A percentile compares a stretch with the other conserved stretches of the same genome.
phyloP scores from a whole-genome alignment of 495 filamentous ascomycete species.

The Xylaria longipes region DNA sequence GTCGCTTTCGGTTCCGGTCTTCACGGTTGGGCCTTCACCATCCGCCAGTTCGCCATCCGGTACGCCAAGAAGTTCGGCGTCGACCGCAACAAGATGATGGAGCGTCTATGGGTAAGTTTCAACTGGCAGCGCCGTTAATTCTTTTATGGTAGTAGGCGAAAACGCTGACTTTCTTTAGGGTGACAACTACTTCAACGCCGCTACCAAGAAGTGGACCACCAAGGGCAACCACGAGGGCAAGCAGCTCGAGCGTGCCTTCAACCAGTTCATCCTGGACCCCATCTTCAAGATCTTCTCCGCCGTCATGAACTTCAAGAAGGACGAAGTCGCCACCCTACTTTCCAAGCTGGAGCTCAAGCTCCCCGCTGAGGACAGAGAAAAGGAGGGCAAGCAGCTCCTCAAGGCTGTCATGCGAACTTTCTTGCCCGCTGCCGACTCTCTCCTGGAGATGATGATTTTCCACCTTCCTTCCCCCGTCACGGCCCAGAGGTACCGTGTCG shows the following conservation, averaged over 20 bases:
- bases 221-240: slow-evolving; percentile 79
- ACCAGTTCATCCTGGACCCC: slow-evolving; percentile 96
- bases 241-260: slow-evolving; percentile 96
- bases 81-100: slow-evolving; percentile 99
- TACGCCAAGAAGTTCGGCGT: slow-evolving; percentile 99
- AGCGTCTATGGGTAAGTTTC: slow-evolving; percentile 90
- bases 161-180: slow-evolving; percentile 59
- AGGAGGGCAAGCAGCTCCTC: slow-evolving; percentile 95
- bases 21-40: slow-evolving; percentile 99
- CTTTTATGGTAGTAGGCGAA: neutral
- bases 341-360: slow-evolving; percentile 95
- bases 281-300: slow-evolving; percentile 98
- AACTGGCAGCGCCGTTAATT: neutral
- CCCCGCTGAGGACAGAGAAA: slow-evolving; percentile 80
- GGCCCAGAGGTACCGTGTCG: slow-evolving; percentile 96
- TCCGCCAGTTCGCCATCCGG: slow-evolving; percentile 94
- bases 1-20: slow-evolving; percentile 99
- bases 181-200: slow-evolving; percentile 99
- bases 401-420: slow-evolving; percentile 99
- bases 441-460: slow-evolving; percentile 99
- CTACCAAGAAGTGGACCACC: slow-evolving; percentile 99
- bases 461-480: slow-evolving; percentile 96
- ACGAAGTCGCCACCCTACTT: slow-evolving; percentile 81
- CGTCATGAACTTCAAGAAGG: slow-evolving; percentile 98
- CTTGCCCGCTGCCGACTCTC: slow-evolving; percentile 95